Conservation (phyloP, 2,329 filamentous ascomycete genomes). For the Fusarium annulatum region DNA sequence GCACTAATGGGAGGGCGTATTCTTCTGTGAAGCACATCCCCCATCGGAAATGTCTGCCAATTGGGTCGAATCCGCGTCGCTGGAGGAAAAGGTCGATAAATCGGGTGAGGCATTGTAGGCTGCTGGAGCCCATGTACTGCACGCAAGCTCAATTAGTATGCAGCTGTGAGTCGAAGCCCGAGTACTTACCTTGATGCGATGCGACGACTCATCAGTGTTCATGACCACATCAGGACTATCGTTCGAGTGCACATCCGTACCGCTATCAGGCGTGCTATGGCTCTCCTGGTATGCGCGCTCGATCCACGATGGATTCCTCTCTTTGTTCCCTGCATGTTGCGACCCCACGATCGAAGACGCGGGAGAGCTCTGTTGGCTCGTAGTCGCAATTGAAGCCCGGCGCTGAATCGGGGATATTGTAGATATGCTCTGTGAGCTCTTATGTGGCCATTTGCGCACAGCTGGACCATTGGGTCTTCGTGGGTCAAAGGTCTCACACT, state of each 20-base stretch:
- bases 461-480: conserved; percentile 35
- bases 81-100: conserved; percentile 37
- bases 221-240: conserved; percentile 38
- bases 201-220: conserved; percentile 39
- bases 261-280: conserved; percentile 19
- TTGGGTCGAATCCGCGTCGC: conserved; percentile 29
- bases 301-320: conserved; percentile 33
- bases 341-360: conserved; percentile 25
- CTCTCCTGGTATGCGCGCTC: conserved; percentile 36
- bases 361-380: conserved; percentile 36
- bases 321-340: conserved; percentile 22
- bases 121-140: conserved; percentile 40
- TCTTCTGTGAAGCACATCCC: conserved; percentile 40
- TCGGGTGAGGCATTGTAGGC: conserved; percentile 31
- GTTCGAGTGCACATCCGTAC: conserved; percentile 20
- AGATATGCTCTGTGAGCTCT: conserved; percentile 6
- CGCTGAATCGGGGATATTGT: conserved; percentile 12
- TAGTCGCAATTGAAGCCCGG: conserved; percentile 14
- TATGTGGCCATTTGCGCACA: conserved; percentile 36
- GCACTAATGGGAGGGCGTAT: conserved; percentile 23
- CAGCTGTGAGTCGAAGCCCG: neutral
- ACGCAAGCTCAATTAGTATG: neutral
- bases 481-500: conserved; percentile 36
- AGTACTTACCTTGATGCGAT: conserved; percentile 33
- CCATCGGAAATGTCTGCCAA: conserved; percentile 36